Evolutionary conservation across 164 flowering plant genomes (phyloP), one percentile per base, ranked within the genome.

Genomic region (Amborella trichopoda): DNA sequence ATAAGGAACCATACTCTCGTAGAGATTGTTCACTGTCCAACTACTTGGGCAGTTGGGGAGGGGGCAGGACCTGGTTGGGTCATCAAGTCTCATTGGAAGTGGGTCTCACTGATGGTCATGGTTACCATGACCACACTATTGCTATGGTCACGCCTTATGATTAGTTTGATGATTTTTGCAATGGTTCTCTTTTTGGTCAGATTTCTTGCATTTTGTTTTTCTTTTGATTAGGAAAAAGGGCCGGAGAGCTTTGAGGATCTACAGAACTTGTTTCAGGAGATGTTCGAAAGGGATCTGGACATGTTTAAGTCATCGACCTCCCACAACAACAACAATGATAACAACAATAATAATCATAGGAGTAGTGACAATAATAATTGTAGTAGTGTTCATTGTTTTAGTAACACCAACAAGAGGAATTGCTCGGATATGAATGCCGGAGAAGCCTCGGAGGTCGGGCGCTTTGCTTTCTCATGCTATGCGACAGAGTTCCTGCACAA

Each of bases 241-340:
- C 61, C 59, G 23, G 80, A 77, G 59, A 78, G 72, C 58, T 83
- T 89, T 24, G 83, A 89, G 64, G 70, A 83, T 19, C 64, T 89
- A 40, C 83, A 81, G 50, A 64, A 67, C 11, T 53, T 89, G 38
- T 89, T 85, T 49, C 70, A 74, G 23, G 94, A 81, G 13, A 72
- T 89, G 83, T 73, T 83, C 56, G 69, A 71, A 17, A 61, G 47
- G 5, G 85, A 81, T 42, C 44, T 47, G 2, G 67, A 58, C 11
- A 39, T 64, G 2, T 68, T 66, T 18, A 56, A 34, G 5, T 6
- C 46, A 32, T 17, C 48, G 26, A 51, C 53, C 21, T 30, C 55
- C 39, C 26, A 18, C 34, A 16, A 13, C 14, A 28, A n/a, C 23
- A 26, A 26, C 50, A 38, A 16, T 48, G 23, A 28, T 48, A 10